Conservation (phyloP, 1,284 basidiomycete genomes). For the Leucoagaricus sp. region DNA sequence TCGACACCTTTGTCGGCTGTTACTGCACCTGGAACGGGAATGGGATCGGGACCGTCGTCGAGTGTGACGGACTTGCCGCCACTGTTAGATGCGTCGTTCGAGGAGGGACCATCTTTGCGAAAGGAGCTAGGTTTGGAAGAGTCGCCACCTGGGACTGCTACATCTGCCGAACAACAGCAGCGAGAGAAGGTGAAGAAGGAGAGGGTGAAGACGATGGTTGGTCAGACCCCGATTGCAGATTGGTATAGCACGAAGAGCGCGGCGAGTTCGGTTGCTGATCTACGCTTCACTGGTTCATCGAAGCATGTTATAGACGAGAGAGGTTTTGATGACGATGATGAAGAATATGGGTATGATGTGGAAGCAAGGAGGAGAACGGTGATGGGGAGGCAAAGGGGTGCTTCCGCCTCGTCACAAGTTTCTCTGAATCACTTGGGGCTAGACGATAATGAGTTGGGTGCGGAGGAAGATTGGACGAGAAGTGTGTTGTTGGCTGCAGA, state of each 20-base stretch:
- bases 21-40: slow-evolving; percentile 39
- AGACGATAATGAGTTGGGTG: slow-evolving; percentile 35
- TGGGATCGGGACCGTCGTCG: slow-evolving; percentile 16
- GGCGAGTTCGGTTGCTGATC: slow-evolving; percentile 22
- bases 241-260: slow-evolving; percentile 10
- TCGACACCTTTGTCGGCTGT: slow-evolving; percentile 45
- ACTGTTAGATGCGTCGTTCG: slow-evolving; percentile 51
- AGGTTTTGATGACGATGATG: slow-evolving; percentile 20
- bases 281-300: slow-evolving; percentile 24
- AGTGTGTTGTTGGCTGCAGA: slow-evolving; percentile 60
- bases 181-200: slow-evolving; percentile 2
- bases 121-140: slow-evolving; percentile 37
- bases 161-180: background rate
- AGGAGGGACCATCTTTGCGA: slow-evolving; percentile 44
- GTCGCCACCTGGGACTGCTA: slow-evolving; percentile 25
- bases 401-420: slow-evolving; percentile 36
- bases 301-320: slow-evolving; percentile 11
- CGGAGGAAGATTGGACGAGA: slow-evolving; percentile 54
- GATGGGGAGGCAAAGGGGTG: slow-evolving; percentile 17
- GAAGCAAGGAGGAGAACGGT: slow-evolving; percentile 3
- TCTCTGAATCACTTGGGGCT: slow-evolving; percentile 46
- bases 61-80: slow-evolving; percentile 44
- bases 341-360: background rate
- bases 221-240: slow-evolving; percentile 42
- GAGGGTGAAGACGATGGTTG: slow-evolving; percentile 21